Conservation (phyloP, 129 eudicot genomes). For the Apium graveolens region DNA sequence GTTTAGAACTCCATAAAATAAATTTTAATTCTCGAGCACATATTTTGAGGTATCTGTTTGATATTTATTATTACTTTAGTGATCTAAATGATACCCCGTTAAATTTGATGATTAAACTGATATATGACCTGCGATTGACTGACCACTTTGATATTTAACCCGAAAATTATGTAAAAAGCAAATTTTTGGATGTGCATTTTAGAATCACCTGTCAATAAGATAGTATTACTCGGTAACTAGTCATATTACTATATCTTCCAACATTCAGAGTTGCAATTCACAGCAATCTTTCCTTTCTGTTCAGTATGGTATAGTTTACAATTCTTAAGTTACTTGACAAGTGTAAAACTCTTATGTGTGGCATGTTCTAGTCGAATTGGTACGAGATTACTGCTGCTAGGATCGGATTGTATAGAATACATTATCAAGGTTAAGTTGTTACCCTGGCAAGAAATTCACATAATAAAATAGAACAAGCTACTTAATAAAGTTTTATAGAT, state of each 20-base stretch:
- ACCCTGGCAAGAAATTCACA: background rate
- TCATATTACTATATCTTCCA: background rate
- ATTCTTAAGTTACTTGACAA: background rate
- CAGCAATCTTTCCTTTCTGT: background rate
- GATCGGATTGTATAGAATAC: background rate
- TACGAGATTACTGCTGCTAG: background rate
- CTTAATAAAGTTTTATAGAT: no score
- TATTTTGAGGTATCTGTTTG: no score
- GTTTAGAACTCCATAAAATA: no score
- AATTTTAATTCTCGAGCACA: no score
- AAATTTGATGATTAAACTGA: no score
- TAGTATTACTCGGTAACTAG: background rate
- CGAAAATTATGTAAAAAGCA: constrained; percentile 22
- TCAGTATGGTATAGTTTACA: background rate
- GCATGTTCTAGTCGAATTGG: background rate
- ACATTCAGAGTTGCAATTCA: background rate
- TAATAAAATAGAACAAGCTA: background rate
- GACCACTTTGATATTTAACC: no score
- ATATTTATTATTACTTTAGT: no score
- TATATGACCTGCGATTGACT: no score
- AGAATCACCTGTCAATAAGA: background rate
- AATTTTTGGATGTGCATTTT: background rate
- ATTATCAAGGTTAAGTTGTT: background rate
- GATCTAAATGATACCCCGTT: no score
- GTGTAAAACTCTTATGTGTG: background rate